Conservation (phyloP, 2,329 filamentous ascomycete species). For the Stagonosporopsis rhizophila region DNA sequence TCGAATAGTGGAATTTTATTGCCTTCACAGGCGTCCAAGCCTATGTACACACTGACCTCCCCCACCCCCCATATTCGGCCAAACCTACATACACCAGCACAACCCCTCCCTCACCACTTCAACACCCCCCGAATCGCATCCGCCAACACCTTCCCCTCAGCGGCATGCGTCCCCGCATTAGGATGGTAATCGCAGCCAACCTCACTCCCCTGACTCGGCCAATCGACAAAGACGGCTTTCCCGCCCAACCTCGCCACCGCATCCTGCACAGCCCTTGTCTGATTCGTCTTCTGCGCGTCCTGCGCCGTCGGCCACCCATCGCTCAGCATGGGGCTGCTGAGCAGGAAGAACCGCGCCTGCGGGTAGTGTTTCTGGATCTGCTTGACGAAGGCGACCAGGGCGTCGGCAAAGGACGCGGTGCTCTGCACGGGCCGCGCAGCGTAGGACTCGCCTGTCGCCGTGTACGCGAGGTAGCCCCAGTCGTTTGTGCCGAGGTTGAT, state of each 20-base stretch:
- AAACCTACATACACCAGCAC: too few species aligned
- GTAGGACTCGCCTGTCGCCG: conserved; percentile 3
- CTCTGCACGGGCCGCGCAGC: conserved; percentile 22
- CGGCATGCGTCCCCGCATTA: conserved; percentile 49
- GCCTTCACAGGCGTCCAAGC: too few species aligned
- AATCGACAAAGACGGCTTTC: conserved; percentile 52
- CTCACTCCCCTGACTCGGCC: conserved; percentile 51
- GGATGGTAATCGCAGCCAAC: conserved; percentile 56
- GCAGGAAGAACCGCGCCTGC: conserved; percentile 50
- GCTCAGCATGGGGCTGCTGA: conserved; percentile 51
- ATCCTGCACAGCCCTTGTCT: conserved; percentile 13
- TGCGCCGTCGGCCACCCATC: conserved; percentile 49
- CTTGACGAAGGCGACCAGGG: conserved; percentile 39
- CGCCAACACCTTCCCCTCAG: conserved; percentile 45
- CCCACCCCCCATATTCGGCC: too few species aligned
- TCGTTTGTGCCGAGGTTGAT: conserved; percentile 57
- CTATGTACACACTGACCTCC: too few species aligned
- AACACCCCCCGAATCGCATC: conserved; percentile 33
- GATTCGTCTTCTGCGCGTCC: conserved; percentile 41
- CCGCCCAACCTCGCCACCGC: conserved; percentile 40
- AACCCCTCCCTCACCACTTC: conserved; percentile 32
- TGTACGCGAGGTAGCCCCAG: conserved; percentile 45
- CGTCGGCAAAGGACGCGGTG: conserved; percentile 21
- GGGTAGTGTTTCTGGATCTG: conserved; percentile 48
- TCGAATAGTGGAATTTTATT: too few species aligned